Evolutionary conservation across 2,329 filamentous ascomycete species (phyloP).

Genomic region (Purpureocillium takamizusanense): DNA sequence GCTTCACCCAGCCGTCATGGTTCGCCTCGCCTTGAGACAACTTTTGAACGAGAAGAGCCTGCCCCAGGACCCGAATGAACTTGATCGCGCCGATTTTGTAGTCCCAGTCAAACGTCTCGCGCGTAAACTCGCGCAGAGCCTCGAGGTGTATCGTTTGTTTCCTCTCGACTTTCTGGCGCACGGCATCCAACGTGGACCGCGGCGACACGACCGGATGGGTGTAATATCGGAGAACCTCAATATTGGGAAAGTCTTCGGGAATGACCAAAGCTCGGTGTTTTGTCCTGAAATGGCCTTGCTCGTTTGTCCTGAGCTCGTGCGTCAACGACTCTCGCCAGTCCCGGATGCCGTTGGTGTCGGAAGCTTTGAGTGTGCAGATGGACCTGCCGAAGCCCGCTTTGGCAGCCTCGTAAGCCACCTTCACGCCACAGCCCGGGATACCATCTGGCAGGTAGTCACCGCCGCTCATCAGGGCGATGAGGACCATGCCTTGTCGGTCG

Average conservation of each 20-base stretch:
- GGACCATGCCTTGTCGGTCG: slow-evolving; percentile 80
- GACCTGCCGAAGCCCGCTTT: slow-evolving; percentile 76
- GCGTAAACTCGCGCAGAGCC: slow-evolving; percentile 63
- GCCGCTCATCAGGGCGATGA: slow-evolving; percentile 90
- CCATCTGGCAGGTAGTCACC: slow-evolving; percentile 90
- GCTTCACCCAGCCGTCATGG: slow-evolving; percentile 42
- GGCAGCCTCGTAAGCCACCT: slow-evolving; percentile 82
- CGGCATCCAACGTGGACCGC: slow-evolving; percentile 31
- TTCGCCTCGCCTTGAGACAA: slow-evolving; percentile 21
- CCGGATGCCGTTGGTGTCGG: slow-evolving; percentile 49
- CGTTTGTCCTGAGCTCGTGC: slow-evolving; percentile 74
- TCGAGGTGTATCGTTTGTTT: slow-evolving; percentile 18
- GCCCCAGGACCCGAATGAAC: slow-evolving; percentile 71
- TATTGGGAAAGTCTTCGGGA: slow-evolving; percentile 72
- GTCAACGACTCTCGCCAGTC: slow-evolving; percentile 65
- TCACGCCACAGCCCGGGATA: slow-evolving; percentile 78
- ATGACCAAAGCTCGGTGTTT: slow-evolving; percentile 68
- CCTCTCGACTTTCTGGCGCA: slow-evolving; percentile 15
- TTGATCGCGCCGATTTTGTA: slow-evolving; percentile 72
- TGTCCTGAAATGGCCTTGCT: slow-evolving; percentile 68
- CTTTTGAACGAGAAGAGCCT: slow-evolving; percentile 60
- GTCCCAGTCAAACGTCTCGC: slow-evolving; percentile 80
- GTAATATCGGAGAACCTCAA: slow-evolving; percentile 76
- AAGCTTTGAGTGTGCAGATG: slow-evolving; percentile 55
- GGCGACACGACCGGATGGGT: slow-evolving; percentile 76